phyloP scores from a whole-genome alignment of 2,329 filamentous ascomycete species.

The Falciphora oryzae region DNA sequence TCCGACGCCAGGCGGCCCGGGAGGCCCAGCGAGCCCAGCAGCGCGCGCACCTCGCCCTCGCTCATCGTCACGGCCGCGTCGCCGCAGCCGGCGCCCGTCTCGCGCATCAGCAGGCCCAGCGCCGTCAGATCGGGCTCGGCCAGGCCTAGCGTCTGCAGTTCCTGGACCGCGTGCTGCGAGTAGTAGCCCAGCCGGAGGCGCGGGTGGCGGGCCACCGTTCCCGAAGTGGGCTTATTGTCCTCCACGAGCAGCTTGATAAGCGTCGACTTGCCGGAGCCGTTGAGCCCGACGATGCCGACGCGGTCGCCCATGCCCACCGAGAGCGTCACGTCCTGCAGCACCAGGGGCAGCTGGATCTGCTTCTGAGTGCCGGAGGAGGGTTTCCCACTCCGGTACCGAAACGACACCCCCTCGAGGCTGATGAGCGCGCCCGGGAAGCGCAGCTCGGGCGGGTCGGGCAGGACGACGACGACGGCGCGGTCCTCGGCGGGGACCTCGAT shows the following conservation, averaged over 20 bases:
- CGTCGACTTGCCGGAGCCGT: slow-evolving; percentile 78
- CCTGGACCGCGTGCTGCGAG: slow-evolving; percentile 72
- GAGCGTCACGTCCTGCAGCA: slow-evolving; percentile 59
- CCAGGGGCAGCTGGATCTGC: slow-evolving; percentile 21
- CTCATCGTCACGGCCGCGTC: slow-evolving; percentile 40
- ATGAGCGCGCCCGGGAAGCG: slow-evolving; percentile 71
- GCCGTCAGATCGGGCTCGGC: slow-evolving; percentile 53
- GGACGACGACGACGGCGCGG: slow-evolving; percentile 47
- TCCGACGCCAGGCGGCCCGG: slow-evolving; percentile 66
- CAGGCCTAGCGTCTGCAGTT: slow-evolving; percentile 50
- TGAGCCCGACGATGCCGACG: slow-evolving; percentile 70
- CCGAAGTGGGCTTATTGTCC: slow-evolving; percentile 50
- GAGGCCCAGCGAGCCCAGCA: slow-evolving; percentile 65
- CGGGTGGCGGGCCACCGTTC: slow-evolving; percentile 60
- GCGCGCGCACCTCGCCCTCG: slow-evolving; percentile 62
- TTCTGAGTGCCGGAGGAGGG: not conserved
- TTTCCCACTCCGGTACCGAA: slow-evolving; percentile 51
- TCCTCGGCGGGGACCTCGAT: slow-evolving; percentile 66
- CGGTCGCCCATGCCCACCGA: slow-evolving; percentile 69
- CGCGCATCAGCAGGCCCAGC: slow-evolving; percentile 53
- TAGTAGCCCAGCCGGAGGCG: slow-evolving; percentile 69
- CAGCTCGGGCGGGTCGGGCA: slow-evolving; percentile 62
- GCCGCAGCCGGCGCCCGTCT: slow-evolving; percentile 36
- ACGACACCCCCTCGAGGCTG: slow-evolving; percentile 63
- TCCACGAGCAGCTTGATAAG: slow-evolving; percentile 66